phyloP scores from a whole-genome alignment of 2,329 filamentous ascomycete species.

The Mycogone perniciosa region DNA sequence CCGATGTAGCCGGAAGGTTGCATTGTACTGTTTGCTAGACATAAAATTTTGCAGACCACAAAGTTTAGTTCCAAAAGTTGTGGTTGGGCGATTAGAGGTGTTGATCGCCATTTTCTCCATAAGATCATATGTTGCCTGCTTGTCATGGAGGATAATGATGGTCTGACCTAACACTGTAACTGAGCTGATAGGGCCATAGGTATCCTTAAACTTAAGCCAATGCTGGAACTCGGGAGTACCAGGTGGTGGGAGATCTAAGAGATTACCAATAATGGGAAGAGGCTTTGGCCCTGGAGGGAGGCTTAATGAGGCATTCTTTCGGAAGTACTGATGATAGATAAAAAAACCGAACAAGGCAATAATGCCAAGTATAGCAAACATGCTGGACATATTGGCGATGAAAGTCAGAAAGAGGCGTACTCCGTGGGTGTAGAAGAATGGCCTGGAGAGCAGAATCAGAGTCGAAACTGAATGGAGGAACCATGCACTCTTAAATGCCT shows the following conservation, averaged over 20 bases:
- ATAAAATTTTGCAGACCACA: conserved; percentile 19
- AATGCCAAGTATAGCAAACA: no score
- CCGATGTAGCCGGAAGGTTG: conserved; percentile 18
- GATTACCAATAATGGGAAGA: conserved; percentile 38
- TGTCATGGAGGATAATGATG: conserved; percentile 36
- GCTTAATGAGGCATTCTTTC: no score
- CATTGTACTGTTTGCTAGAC: conserved; percentile 15
- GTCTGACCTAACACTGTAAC: conserved; percentile 25
- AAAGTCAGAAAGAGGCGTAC: no score
- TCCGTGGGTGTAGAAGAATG: no score
- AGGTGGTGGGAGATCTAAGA: conserved; percentile 35
- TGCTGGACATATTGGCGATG: no score
- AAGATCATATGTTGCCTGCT: conserved; percentile 28
- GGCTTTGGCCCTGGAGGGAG: conserved; percentile 23
- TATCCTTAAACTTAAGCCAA: conserved; percentile 29
- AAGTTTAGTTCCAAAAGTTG: conserved; percentile 15
- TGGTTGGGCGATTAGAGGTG: conserved; percentile 15
- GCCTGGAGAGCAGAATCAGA: no score
- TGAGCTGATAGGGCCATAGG: conserved; percentile 24
- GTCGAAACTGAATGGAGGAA: no score
- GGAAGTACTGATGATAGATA: no score
- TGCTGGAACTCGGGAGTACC: conserved; percentile 25
- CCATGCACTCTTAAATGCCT: no score
- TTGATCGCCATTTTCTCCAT: conserved; percentile 23
- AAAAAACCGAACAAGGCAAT: no score